Evolutionary conservation across 148 eudicot species (phyloP), one percentile per base, ranked within the genome.

Genomic region (Rhododendron simsii): DNA sequence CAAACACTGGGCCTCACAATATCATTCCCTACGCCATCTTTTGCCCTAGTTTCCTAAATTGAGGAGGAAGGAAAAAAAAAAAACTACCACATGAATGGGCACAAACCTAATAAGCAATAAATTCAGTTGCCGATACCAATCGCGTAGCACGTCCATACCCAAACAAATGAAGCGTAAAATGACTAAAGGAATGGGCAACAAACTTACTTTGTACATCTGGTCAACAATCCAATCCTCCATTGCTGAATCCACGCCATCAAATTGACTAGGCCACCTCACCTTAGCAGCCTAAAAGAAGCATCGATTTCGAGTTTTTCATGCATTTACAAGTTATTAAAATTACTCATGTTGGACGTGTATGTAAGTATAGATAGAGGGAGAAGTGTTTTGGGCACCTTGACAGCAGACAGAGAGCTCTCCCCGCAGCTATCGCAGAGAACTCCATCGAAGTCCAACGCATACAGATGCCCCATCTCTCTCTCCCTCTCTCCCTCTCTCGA

Each of bases 361-460:
- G 50, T 20, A 37, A 30, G 10, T 2, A 21, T 2, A 75, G 23
- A 84, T 23, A 80, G 78, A 71, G 18, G 57, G 83, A 84, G 73
- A 67, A 57, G 39, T 55, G 69, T 35, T 44, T 39, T 47, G 14
- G 50, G 65, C 3, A 93, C 99, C 96, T 97, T 95, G 82, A 95
- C 85, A 83, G 98, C 98, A 35, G 98, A 95, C 41, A 92, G 87
- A 57, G 98, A 94, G 92, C 99, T 95, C 89, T 97, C 98, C 79
- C 98, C 99, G 59, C 98, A 95, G 89, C 98, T 95, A 74, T 95
- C 98, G 87, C 99, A 97, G 82, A 97, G 84, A 65, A 97, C 96
- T 74, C 99, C 99, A 83, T 97, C 99, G 90, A 97, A 97, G 87
- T 95, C 99, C 89, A 95, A 87, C 11, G 99, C 99, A 48, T 97